Base-by-base conservation (phyloP, 2,329 filamentous ascomycete genomes). In the Fusarium tupiense region DNA sequence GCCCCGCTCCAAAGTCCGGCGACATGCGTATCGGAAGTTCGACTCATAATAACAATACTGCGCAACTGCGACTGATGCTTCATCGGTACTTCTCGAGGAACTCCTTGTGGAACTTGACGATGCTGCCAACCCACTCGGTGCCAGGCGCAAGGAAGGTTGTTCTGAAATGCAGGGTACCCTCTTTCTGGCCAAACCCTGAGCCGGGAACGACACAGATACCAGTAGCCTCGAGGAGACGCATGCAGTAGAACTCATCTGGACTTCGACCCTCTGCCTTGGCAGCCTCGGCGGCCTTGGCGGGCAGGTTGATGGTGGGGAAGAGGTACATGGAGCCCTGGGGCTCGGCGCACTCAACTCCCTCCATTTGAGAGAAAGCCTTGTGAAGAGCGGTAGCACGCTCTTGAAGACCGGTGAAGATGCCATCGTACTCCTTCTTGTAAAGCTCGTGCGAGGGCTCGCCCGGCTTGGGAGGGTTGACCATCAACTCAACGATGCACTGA, bases 311-410 rank as follows among this genome's bases (percentile, higher is more conserved):
- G 77, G 94, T 96, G 31, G 96, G 96, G 90, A 98, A 99, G 79
- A 99, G 93, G 86, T 99, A 99, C 96, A 99, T 99, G 82, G 93
- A 92, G 69, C 96, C 96, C 89, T 98, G 93, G 64, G 96, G 96
- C 77, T 91, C 88, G 79, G 93, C 93, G 85, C 95, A 98, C 82
- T 95, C 90, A 67, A 99, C 96, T 67, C 96, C 96, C 84, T 98
- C 96, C 96, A 99, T 98, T 81, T 94, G 86, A 83, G 91, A 87
- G 85, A 99, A 99, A 35, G 96, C 95, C 79, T 95, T 89, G 85
- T 97, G 96, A 57, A 99, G 88, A 12, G 96, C 95, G 67, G 87
- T 89, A 44, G 96, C 96, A 74, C 96, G 92, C 83, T 93, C 85
- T 80, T 91, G 90, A 67, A 99, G 88, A 57, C 94, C 93, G 61